phyloP scores from a whole-genome alignment of 2,329 filamentous ascomycete species.

The Amauroascus verrucosus region DNA sequence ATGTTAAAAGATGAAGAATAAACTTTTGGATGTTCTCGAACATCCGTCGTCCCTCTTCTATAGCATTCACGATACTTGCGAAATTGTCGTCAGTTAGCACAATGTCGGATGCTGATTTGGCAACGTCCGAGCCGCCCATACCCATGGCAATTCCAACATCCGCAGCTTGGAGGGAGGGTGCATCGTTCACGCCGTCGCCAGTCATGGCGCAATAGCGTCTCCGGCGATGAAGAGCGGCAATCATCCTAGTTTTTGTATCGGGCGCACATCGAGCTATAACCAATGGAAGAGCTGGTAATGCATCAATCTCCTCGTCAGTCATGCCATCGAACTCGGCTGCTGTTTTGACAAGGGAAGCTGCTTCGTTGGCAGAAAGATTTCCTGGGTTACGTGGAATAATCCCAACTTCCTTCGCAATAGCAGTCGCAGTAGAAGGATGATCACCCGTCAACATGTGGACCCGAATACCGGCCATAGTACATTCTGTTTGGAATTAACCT shows the following conservation, averaged over 20 bases:
- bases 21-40: slow-evolving; percentile 83
- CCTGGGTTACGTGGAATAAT: slow-evolving; percentile 42
- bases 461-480: slow-evolving; percentile 45
- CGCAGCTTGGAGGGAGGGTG: slow-evolving; percentile 65
- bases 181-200: slow-evolving; percentile 79
- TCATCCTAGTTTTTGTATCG: slow-evolving; percentile 82
- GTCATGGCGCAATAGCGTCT: slow-evolving; percentile 75
- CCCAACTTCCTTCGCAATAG: slow-evolving; percentile 49
- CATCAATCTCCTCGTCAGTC: slow-evolving; percentile 48
- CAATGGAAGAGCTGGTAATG: slow-evolving; percentile 61
- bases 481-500: slow-evolving; percentile 25
- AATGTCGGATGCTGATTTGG: slow-evolving; percentile 62
- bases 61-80: slow-evolving; percentile 71
- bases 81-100: slow-evolving; percentile 69
- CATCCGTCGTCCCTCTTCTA: slow-evolving; percentile 72
- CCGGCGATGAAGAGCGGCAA: slow-evolving; percentile 71
- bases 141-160: slow-evolving; percentile 89
- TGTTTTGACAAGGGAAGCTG: slow-evolving; percentile 44
- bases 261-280: slow-evolving; percentile 79
- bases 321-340: slow-evolving; percentile 47
- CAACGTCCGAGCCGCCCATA: slow-evolving; percentile 70
- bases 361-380: slow-evolving; percentile 37
- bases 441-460: slow-evolving; percentile 52
- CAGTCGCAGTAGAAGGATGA: slow-evolving; percentile 47
- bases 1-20: slow-evolving; percentile 46